Conservation (phyloP, 164 flowering plant species). For the Amborella trichopoda region DNA sequence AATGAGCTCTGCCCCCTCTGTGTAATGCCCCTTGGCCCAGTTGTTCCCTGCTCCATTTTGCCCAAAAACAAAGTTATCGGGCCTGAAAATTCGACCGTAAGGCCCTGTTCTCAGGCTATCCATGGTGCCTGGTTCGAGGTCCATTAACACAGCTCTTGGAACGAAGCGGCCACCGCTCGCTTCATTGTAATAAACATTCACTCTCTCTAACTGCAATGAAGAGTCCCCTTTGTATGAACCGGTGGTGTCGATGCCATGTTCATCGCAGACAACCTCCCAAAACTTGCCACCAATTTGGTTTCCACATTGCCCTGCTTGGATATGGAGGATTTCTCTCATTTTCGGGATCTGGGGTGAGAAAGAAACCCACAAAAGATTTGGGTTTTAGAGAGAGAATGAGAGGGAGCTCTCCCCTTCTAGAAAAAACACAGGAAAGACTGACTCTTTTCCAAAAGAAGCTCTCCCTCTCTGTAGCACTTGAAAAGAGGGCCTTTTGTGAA, state of each 20-base stretch:
- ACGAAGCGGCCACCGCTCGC: neutral
- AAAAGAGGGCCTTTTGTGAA: neutral
- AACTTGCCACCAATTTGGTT: constrained; percentile 18
- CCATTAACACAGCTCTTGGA: neutral
- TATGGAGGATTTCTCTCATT: constrained; percentile 19
- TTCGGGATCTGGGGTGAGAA: no score
- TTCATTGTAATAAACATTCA: constrained; percentile 1
- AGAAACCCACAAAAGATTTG: no score
- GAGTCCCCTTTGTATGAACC: neutral
- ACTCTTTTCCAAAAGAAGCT: no score
- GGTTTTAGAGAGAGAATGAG: no score
- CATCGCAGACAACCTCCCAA: constrained; percentile 13
- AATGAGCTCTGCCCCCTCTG: constrained; percentile 9
- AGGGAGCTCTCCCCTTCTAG: no score
- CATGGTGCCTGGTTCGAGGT: constrained; percentile 1
- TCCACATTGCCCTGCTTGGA: constrained; percentile 19
- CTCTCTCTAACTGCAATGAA: neutral
- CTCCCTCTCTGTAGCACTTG: neutral
- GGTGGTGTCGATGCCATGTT: neutral
- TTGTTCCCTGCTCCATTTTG: constrained; percentile 12
- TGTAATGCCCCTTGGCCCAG: constrained; percentile 14
- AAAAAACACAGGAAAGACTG: no score
- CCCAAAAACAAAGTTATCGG: constrained; percentile 13
- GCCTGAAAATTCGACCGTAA: constrained; percentile 8
- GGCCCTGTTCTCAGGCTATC: constrained; percentile 4